Evolutionary conservation across 2,329 filamentous ascomycete genomes (phyloP), one percentile per base, ranked within the genome.

Genomic region (Trichoderma koningii): DNA sequence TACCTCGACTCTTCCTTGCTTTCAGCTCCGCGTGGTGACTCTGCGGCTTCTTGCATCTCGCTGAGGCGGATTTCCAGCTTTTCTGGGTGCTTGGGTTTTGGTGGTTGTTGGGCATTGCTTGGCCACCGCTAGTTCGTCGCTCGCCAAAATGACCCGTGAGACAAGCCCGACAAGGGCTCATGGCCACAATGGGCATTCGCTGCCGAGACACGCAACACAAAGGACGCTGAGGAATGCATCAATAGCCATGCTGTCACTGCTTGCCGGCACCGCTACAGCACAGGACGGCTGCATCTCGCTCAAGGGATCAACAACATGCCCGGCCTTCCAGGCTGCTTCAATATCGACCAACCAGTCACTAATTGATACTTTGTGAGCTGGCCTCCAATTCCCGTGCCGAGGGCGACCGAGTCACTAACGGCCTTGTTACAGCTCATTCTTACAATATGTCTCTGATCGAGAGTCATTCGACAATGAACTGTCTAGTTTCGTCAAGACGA

Each of bases 401-500:
- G n/a, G 9, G 21, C 28, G 47, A 62, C 30, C 44, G 34, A 26
- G 26, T 42, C 28, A 51, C 67, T 73, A 61, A 75, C 59, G 23
- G 19, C 41, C 55, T 64, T 53, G 57, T 30, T 44, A 53, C 73
- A 96, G 93, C 79, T 89, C 93, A 53, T 99, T 98, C 76, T 85
- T 99, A 69, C 82, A 87, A 69, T 91, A 85, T 76, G 95, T 98
- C 71, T 90, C 90, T 51, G 88, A 90, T 74, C 84, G 85, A 17
- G 78, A 84, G 62, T 86, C 89, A 9, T 99, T 99, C 75, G 95
- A 99, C 76, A 76, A 82, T 48, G 85, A 90, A 72, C 79, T 99
- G 73, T 82, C 79, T 59, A 81, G 84, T 64, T 97, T 96, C 77
- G 84, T 97, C 61, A 80, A 85, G 63, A 89, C 87, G 44, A 84